These are phyloP conservation scores for Gossypium sturtianum DNA, from an alignment of 345 rosid species.

Conservation along the genomic window DNA sequence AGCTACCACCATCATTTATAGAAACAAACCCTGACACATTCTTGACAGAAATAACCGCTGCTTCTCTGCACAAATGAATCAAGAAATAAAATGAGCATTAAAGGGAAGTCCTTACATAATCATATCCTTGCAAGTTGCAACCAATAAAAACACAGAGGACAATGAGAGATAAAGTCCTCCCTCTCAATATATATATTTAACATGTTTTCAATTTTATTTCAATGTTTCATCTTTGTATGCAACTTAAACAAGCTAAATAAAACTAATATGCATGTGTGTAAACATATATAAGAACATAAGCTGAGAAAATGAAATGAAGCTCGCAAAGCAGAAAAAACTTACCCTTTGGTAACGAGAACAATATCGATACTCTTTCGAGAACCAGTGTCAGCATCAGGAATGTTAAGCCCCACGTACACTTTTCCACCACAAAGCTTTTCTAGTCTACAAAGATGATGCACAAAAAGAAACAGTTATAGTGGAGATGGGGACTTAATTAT, in stretches of 20 bases:
- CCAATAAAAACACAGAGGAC: neutral
- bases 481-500: neutral
- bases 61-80: slow-evolving; percentile 41
- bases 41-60: slow-evolving; percentile 65
- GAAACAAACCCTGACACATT: slow-evolving; percentile 67
- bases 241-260: too few relatives aligned
- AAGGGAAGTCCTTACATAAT: neutral
- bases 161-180: neutral
- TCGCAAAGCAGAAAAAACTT: neutral
- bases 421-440: slow-evolving; percentile 89
- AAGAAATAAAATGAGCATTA: neutral
- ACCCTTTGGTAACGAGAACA: slow-evolving; percentile 68
- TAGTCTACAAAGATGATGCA: slow-evolving; percentile 34
- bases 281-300: too few relatives aligned
- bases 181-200: too few relatives aligned
- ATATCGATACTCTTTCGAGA: slow-evolving; percentile 64
- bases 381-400: slow-evolving; percentile 84
- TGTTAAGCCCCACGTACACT: slow-evolving; percentile 74
- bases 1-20: slow-evolving; percentile 61
- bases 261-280: too few relatives aligned
- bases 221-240: too few relatives aligned
- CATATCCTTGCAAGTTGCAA: neutral
- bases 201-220: too few relatives aligned
- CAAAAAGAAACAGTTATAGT: neutral
- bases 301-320: neutral